Conservation (phyloP, 139 green algal genomes). For the Gonium pectorale region DNA sequence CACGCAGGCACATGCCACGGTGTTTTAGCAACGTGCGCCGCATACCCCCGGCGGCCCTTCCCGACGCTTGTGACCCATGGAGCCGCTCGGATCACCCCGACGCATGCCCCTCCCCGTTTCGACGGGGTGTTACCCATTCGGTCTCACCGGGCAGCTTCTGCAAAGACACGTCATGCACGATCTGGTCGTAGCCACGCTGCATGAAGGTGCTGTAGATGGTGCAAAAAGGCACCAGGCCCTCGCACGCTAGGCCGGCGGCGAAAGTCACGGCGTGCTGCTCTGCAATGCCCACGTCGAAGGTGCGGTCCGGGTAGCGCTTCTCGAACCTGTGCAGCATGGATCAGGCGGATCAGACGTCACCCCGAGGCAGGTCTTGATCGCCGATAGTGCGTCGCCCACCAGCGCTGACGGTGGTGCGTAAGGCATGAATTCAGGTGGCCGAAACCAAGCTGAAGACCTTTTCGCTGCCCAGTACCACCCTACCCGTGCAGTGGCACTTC, state of each 20-base stretch:
- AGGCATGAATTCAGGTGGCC: no score
- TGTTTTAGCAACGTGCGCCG: neutral
- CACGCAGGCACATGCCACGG: neutral
- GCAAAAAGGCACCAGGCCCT: slow-evolving; percentile 94
- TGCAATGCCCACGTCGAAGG: slow-evolving; percentile 98
- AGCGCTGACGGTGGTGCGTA: no score
- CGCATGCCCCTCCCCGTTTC: no score
- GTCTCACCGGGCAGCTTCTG: slow-evolving; percentile 93
- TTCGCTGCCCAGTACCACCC: no score
- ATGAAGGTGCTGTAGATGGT: slow-evolving; percentile 98
- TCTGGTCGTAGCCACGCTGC: slow-evolving; percentile 97
- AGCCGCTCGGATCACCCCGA: no score
- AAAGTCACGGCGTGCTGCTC: slow-evolving; percentile 99
- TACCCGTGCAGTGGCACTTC: no score
- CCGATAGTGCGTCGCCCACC: no score
- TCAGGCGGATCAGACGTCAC: slow-evolving; percentile 42
- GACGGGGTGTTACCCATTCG: no score
- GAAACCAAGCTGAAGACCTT: no score
- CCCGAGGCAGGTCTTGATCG: no score
- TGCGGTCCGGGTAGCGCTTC: slow-evolving; percentile 88
- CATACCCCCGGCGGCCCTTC: no score
- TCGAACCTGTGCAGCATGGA: slow-evolving; percentile 66
- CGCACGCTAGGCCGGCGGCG: slow-evolving; percentile 93
- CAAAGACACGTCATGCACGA: slow-evolving; percentile 97
- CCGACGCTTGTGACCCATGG: no score